Evolutionary conservation across 305 asterid genomes (phyloP).

Genomic region (Nicotiana rustica): DNA sequence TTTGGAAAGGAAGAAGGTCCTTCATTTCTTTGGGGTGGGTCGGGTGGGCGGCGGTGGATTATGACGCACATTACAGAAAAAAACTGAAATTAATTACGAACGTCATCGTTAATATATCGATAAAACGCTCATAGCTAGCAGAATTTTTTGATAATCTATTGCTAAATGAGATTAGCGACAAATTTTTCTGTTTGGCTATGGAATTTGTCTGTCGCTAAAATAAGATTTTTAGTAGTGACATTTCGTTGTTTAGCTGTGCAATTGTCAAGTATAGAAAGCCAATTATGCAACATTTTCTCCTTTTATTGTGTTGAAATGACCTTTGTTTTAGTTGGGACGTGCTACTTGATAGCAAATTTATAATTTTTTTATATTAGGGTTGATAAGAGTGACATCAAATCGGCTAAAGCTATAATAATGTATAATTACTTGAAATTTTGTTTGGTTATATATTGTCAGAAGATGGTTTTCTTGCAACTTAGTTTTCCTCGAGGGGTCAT

Average conservation of each 20-base stretch:
- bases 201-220: too few relatives aligned
- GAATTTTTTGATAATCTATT: too few relatives aligned
- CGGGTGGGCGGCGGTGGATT: too few relatives aligned
- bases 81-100: too few relatives aligned
- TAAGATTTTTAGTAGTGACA: too few relatives aligned
- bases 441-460: not conserved
- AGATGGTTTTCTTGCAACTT: not conserved
- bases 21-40: too few relatives aligned
- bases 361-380: not conserved
- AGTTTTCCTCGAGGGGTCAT: not conserved
- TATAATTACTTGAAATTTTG: not conserved
- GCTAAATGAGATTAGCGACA: too few relatives aligned
- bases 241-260: not conserved
- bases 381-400: not conserved
- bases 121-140: too few relatives aligned
- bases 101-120: too few relatives aligned
- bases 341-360: not conserved
- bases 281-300: not conserved
- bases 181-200: too few relatives aligned
- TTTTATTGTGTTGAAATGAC: not conserved
- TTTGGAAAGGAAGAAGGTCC: too few relatives aligned
- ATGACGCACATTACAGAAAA: not conserved
- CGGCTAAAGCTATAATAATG: not conserved
- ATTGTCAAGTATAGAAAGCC: not conserved
- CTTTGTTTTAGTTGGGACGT: not conserved